phyloP scores from a whole-genome alignment of 108 stramenopile species.

The Chaetoceros tenuissimus region DNA sequence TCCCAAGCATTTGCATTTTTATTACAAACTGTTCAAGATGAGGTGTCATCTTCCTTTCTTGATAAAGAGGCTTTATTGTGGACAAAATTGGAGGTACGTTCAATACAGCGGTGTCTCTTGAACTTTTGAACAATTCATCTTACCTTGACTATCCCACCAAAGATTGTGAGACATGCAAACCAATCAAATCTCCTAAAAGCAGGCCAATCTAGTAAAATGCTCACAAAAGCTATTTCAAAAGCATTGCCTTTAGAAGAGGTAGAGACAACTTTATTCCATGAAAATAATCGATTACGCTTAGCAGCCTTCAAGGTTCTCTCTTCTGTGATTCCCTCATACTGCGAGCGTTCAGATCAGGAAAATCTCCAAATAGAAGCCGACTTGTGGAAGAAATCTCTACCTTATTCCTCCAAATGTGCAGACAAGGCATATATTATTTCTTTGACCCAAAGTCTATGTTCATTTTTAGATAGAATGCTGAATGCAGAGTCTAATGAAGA shows the following conservation, averaged over 20 bases:
- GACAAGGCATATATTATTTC: slow-evolving; percentile 30
- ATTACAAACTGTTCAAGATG: too few species aligned
- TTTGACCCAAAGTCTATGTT: slow-evolving; percentile 24
- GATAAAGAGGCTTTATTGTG: slow-evolving; percentile 27
- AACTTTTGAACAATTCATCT: too few species aligned
- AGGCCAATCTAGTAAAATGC: slow-evolving; percentile 1
- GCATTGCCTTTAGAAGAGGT: slow-evolving; percentile 15
- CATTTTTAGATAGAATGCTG: slow-evolving; percentile 32
- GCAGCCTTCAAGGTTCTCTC: slow-evolving; percentile 32
- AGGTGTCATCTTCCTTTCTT: slow-evolving; percentile 5
- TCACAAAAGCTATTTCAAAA: slow-evolving; percentile 3
- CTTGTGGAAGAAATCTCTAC: slow-evolving; percentile 34
- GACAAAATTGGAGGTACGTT: slow-evolving; percentile 31
- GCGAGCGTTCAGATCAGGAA: not conserved
- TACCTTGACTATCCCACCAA: not conserved
- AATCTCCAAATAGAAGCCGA: slow-evolving; percentile 20
- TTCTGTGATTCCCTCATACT: slow-evolving; percentile 13
- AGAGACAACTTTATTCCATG: slow-evolving; percentile 22
- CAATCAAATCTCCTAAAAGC: not conserved
- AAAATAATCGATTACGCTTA: slow-evolving; percentile 15
- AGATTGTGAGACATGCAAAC: not conserved
- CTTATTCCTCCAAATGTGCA: slow-evolving; percentile 26
- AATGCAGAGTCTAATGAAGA: slow-evolving; percentile 11
- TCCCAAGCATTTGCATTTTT: slow-evolving; percentile 14
- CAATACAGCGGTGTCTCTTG: too few species aligned